phyloP scores from a whole-genome alignment of 805 yeast genomes.

The Wickerhamomyces queroliae region DNA sequence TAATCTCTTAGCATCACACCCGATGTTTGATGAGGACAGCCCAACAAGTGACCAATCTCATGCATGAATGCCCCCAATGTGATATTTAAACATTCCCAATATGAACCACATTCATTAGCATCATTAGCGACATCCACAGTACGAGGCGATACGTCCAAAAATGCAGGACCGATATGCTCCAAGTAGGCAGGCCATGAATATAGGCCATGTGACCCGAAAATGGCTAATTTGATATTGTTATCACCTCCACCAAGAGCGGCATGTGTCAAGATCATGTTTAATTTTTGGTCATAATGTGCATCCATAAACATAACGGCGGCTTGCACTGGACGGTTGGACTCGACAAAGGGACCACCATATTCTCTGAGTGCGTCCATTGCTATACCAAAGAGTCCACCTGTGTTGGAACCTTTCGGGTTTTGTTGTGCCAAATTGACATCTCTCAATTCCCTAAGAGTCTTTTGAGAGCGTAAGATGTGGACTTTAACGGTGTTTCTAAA shows the following conservation, averaged over 20 bases:
- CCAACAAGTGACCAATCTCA: constrained; percentile 87
- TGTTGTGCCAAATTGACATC: constrained; percentile 86
- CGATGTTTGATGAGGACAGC: constrained; percentile 85
- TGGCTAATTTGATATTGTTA: constrained; percentile 66
- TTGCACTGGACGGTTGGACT: constrained; percentile 42
- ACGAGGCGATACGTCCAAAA: constrained; percentile 69
- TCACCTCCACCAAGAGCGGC: constrained; percentile 94
- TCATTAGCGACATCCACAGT: constrained; percentile 85
- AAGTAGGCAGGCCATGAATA: constrained; percentile 89
- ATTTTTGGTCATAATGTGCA: constrained; percentile 68
- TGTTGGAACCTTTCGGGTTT: constrained; percentile 60
- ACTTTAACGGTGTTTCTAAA: constrained; percentile 61
- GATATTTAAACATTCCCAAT: constrained; percentile 85
- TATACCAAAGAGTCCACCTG: constrained; percentile 72
- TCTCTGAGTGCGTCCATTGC: constrained; percentile 68
- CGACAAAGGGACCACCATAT: constrained; percentile 49
- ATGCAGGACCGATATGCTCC: constrained; percentile 62
- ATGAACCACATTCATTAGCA: constrained; percentile 72
- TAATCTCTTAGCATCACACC: constrained; percentile 93
- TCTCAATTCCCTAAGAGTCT: constrained; percentile 64
- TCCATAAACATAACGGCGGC: constrained; percentile 87
- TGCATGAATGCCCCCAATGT: constrained; percentile 94
- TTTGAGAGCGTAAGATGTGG: constrained; percentile 67
- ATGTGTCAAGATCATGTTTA: constrained; percentile 66
- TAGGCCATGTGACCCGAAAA: constrained; percentile 89